phyloP scores from a whole-genome alignment of 495 filamentous ascomycete genomes.

The Viridothelium virens region DNA sequence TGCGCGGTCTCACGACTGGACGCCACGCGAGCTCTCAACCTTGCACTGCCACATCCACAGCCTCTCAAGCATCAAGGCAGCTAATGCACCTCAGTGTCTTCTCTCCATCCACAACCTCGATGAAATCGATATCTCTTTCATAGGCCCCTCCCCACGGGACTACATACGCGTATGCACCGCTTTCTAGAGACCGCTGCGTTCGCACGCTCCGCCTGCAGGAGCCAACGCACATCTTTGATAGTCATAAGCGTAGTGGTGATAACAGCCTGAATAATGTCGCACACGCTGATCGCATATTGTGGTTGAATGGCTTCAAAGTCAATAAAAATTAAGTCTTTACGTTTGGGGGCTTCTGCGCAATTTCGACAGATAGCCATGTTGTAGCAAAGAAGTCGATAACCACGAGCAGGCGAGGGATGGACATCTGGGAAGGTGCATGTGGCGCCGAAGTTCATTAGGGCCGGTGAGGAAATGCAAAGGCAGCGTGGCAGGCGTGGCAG shows the following conservation, averaged over 20 bases:
- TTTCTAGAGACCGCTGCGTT: neutral
- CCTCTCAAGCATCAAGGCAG: neutral
- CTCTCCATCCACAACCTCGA: conserved; percentile 1
- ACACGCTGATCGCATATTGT: neutral
- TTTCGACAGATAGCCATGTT: too few species aligned
- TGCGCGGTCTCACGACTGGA: neutral
- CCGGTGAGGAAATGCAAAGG: too few species aligned
- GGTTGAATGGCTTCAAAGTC: neutral
- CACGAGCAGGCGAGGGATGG: too few species aligned
- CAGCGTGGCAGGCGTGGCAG: too few species aligned
- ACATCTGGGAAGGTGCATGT: too few species aligned
- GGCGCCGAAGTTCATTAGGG: too few species aligned
- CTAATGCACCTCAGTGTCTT: neutral
- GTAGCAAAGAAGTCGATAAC: too few species aligned
- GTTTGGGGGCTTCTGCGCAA: too few species aligned
- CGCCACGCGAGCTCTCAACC: neutral
- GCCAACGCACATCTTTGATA: neutral
- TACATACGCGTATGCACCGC: neutral
- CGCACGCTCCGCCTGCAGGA: neutral
- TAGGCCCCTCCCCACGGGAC: neutral
- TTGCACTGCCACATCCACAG: conserved; percentile 3
- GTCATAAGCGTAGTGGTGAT: neutral
- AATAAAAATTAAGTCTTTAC: neutral
- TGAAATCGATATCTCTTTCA: neutral
- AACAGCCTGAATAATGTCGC: neutral